A percentile compares a stretch with the other conserved stretches of the same genome.
Evolutionary conservation across 176 grass and related monocot genomes (phyloP).

Genomic region (Cocos nucifera): DNA sequence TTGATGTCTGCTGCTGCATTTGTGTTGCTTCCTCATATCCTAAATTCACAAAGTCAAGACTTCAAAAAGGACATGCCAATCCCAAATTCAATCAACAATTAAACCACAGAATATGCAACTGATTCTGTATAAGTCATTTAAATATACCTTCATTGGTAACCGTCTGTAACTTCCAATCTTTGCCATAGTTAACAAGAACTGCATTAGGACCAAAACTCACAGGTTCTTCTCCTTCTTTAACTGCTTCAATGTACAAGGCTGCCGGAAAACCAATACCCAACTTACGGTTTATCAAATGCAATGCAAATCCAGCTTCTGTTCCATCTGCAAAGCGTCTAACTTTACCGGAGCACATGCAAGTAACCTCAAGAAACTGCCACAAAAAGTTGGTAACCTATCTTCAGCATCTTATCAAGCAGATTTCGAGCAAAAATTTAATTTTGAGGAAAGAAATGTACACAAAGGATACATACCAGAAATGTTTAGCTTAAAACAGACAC

Average conservation of each 20-base stretch:
- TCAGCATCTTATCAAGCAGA: too few relatives aligned
- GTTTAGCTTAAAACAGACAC: too few relatives aligned
- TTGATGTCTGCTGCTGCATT: not conserved
- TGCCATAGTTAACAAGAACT: constrained; percentile 59
- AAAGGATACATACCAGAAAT: too few relatives aligned
- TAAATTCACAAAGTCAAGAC: not conserved
- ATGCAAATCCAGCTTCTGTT: constrained; percentile 50
- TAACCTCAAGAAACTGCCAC: constrained; percentile 72
- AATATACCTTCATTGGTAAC: constrained; percentile 34
- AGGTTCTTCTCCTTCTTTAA: constrained; percentile 74
- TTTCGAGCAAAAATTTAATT: too few relatives aligned
- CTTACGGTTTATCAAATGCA: constrained; percentile 63
- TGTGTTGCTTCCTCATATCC: not conserved
- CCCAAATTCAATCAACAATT: not conserved
- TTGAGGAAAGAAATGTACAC: too few relatives aligned
- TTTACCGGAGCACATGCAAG: constrained; percentile 59
- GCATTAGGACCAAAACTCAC: constrained; percentile 68
- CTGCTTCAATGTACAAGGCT: constrained; percentile 69
- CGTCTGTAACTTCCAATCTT: constrained; percentile 73
- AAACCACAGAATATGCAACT: not conserved
- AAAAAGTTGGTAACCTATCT: not conserved
- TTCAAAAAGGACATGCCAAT: not conserved
- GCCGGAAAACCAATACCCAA: constrained; percentile 27
- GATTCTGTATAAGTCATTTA: constrained; percentile 4
- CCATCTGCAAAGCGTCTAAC: constrained; percentile 72